Percentiles rank a stretch among this genome's conserved stretches.
phyloP scores from a whole-genome alignment of 441 rosid genomes.

The Euphorbia corollata region DNA sequence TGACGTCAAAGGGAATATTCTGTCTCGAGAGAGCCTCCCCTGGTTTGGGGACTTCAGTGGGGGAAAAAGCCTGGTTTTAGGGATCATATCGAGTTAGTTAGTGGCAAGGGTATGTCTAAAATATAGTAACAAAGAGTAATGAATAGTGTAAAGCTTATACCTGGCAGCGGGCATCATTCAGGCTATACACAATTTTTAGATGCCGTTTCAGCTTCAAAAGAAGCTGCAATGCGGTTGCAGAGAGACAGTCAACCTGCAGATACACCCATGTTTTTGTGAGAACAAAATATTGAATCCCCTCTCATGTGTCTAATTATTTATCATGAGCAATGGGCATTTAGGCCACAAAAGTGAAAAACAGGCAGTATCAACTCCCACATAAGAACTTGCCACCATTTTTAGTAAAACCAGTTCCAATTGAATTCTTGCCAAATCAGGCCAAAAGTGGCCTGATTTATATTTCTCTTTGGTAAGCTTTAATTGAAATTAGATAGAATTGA shows the following conservation, averaged over 20 bases:
- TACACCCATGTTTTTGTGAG: slow-evolving; percentile 9
- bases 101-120: not conserved
- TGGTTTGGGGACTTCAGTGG: slow-evolving; percentile 65
- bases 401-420: no score
- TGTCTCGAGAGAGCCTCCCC: slow-evolving; percentile 76
- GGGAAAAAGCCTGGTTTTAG: slow-evolving; percentile 62
- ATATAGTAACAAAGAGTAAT: not conserved
- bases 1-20: slow-evolving; percentile 57
- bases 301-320: not conserved
- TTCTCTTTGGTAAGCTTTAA: no score
- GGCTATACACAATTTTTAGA: slow-evolving; percentile 73
- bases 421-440: no score
- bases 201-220: slow-evolving; percentile 89
- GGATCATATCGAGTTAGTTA: slow-evolving; percentile 7
- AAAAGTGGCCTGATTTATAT: no score
- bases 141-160: slow-evolving; percentile 28
- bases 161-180: slow-evolving; percentile 96
- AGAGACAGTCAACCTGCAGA: slow-evolving; percentile 62
- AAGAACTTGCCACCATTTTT: not conserved
- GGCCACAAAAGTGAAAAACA: not conserved
- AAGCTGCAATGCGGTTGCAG: slow-evolving; percentile 82
- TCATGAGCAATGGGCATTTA: not conserved
- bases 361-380: not conserved
- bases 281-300: not conserved
- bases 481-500: no score